These are phyloP conservation scores for Leccinum obscurum DNA, from an alignment of 768 basidiomycete species.

Conservation along the genomic window DNA sequence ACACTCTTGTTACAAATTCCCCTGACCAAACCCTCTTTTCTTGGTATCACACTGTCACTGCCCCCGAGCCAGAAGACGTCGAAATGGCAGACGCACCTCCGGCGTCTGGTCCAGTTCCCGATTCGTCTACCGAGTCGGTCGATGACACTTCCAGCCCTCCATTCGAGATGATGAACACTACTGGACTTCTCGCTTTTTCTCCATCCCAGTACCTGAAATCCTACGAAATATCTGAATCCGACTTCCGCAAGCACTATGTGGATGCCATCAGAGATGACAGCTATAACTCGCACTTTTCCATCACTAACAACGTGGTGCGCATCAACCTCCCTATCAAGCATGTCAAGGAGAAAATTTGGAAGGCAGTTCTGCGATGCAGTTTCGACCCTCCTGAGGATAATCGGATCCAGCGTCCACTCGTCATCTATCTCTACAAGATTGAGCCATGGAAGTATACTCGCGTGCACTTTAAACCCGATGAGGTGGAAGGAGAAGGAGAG, in stretches of 20 bases:
- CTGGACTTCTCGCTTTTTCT: conserved; percentile 27
- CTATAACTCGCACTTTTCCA: conserved; percentile 18
- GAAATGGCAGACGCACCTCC: conserved; percentile 9
- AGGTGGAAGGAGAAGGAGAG: background rate
- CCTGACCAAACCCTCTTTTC: conserved; percentile 30
- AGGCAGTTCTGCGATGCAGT: conserved; percentile 27
- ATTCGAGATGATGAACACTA: conserved; percentile 6
- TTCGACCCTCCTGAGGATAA: conserved; percentile 14
- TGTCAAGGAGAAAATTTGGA: conserved; percentile 14
- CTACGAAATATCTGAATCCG: conserved; percentile 22
- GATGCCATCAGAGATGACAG: conserved; percentile 11
- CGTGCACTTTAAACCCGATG: conserved; percentile 8
- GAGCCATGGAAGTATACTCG: conserved; percentile 15
- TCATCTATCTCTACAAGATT: conserved; percentile 24
- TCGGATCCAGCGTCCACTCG: conserved; percentile 19
- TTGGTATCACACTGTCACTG: conserved; percentile 19
- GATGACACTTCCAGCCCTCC: background rate
- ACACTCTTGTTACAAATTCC: conserved; percentile 19
- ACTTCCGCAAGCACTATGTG: conserved; percentile 22
- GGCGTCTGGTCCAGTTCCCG: background rate
- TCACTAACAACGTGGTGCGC: conserved; percentile 23
- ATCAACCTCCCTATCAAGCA: conserved; percentile 24
- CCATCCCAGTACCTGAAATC: conserved; percentile 22
- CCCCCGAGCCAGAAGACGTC: conserved; percentile 7
- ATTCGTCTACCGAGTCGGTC: background rate